These are phyloP conservation scores for Chaetoceros tenuissimus DNA, from an alignment of 108 stramenopile genomes.

Conservation along the genomic window DNA sequence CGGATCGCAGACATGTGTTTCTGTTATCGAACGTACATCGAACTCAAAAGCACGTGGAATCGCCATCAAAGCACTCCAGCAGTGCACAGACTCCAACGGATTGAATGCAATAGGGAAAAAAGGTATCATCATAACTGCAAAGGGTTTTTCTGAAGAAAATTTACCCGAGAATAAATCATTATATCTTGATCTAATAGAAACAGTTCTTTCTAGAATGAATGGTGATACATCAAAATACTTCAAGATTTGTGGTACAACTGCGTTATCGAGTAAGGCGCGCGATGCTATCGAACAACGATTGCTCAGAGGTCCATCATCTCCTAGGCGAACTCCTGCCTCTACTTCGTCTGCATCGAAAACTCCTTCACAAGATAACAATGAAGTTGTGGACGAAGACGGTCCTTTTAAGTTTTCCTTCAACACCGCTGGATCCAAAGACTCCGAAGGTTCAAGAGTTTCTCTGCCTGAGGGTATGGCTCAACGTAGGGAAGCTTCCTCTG, in stretches of 20 bases:
- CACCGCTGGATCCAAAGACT: background rate
- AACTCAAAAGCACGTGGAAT: constrained; percentile 50
- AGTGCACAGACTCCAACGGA: constrained; percentile 51
- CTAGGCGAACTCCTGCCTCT: background rate
- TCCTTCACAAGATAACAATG: background rate
- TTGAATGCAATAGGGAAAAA: constrained; percentile 67
- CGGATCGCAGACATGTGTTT: constrained; percentile 60
- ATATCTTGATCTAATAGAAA: constrained; percentile 60
- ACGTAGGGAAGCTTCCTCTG: background rate
- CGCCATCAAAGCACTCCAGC: constrained; percentile 43
- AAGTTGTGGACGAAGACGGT: background rate
- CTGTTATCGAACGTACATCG: constrained; percentile 52
- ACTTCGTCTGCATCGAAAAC: background rate
- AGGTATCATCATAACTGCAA: constrained; percentile 47
- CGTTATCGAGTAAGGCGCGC: constrained; percentile 38
- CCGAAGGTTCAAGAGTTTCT: background rate
- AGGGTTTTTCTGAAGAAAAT: constrained; percentile 60
- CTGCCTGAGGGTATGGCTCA: background rate
- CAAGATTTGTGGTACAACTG: constrained; percentile 45
- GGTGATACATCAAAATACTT: constrained; percentile 52
- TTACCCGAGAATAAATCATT: constrained; percentile 56
- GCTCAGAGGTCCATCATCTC: background rate
- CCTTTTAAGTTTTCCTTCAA: background rate
- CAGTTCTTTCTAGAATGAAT: constrained; percentile 52
- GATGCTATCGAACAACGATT: constrained; percentile 46